Evolutionary conservation across 345 rosid species (phyloP).

Genomic region (Euphorbia tirucalli): DNA sequence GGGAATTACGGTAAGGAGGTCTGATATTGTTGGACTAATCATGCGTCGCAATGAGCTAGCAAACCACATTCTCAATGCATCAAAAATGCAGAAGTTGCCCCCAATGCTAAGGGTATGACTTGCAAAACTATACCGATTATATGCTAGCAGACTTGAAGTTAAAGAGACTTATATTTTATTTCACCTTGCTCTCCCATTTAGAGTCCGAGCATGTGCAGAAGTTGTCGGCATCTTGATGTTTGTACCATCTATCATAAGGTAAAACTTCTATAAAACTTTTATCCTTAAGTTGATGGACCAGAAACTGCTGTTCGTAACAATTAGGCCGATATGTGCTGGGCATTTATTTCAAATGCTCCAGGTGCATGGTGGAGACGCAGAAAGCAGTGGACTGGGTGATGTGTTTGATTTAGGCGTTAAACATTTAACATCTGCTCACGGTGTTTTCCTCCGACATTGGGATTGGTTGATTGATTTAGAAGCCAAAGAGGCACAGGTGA

Average conservation of each 20-base stretch:
- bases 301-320: not conserved
- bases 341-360: slow-evolving; percentile 31
- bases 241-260: slow-evolving; percentile 96
- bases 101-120: slow-evolving; percentile 75
- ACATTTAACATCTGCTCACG: slow-evolving; percentile 68
- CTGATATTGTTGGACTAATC: slow-evolving; percentile 84
- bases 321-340: slow-evolving; percentile 5
- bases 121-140: slow-evolving; percentile 16
- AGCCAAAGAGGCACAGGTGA: slow-evolving; percentile 85
- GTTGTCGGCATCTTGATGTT: slow-evolving; percentile 85
- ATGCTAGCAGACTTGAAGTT: not conserved
- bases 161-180: slow-evolving; percentile 12
- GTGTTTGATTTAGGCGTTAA: slow-evolving; percentile 61
- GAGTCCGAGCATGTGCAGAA: slow-evolving; percentile 78
- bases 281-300: slow-evolving; percentile 8
- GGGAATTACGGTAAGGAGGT: slow-evolving; percentile 81
- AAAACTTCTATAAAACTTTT: slow-evolving; percentile 38
- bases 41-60: slow-evolving; percentile 98
- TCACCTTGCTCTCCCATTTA: slow-evolving; percentile 26
- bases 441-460: slow-evolving; percentile 69
- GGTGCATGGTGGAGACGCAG: slow-evolving; percentile 84
- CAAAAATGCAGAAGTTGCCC: slow-evolving; percentile 67
- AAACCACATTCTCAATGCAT: slow-evolving; percentile 70
- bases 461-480: slow-evolving; percentile 81
- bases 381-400: slow-evolving; percentile 80